Conservation (phyloP, 345 rosid genomes). For the Populus pruinosa region DNA sequence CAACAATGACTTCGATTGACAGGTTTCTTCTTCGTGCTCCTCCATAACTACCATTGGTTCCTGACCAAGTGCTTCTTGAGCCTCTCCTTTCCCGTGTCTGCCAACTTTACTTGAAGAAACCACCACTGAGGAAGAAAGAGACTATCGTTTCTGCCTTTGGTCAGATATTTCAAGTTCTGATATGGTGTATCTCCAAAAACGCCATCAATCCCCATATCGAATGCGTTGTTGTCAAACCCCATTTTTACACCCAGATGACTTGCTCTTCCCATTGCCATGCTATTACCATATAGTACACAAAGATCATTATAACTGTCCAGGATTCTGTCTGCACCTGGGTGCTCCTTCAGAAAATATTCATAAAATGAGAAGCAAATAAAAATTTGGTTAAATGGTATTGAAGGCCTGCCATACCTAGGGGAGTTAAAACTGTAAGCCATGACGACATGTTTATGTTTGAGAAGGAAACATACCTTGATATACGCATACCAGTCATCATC, state of each 20-base stretch:
- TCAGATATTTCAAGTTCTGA: conserved; percentile 28
- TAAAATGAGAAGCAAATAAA: neutral
- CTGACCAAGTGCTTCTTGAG: conserved; percentile 8
- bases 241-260: conserved; percentile 8
- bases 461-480: conserved; percentile 25
- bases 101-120: conserved; percentile 24
- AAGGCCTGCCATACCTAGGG: neutral
- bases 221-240: conserved; percentile 15
- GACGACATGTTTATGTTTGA: neutral
- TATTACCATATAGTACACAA: conserved; percentile 16
- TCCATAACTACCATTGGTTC: conserved; percentile 3
- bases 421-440: neutral
- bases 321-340: conserved; percentile 21
- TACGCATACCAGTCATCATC: conserved; percentile 18
- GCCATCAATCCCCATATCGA: conserved; percentile 17
- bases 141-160: conserved; percentile 26
- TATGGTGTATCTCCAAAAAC: conserved; percentile 19
- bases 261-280: conserved; percentile 8
- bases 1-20: conserved; percentile 41
- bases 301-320: conserved; percentile 24
- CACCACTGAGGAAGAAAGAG: conserved; percentile 13
- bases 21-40: conserved; percentile 6
- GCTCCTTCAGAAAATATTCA: conserved; percentile 12
- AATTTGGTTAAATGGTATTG: neutral
- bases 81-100: conserved; percentile 22